Evolutionary conservation across 768 basidiomycete genomes (phyloP).

Genomic region (Mycena floridula): DNA sequence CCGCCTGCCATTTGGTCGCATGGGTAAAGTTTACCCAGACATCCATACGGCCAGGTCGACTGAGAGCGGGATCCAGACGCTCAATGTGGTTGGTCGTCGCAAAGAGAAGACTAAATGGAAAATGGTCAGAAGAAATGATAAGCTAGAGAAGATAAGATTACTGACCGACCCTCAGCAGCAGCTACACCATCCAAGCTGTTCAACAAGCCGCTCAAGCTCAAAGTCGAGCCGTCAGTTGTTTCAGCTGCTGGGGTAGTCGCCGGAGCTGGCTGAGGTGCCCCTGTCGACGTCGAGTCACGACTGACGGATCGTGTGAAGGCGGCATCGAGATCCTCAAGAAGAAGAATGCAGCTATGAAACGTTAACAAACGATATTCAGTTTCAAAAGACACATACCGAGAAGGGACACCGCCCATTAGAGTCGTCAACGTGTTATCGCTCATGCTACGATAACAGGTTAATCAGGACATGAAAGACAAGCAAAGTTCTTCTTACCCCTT

Average conservation of each 20-base stretch:
- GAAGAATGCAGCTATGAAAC: constrained; percentile 70
- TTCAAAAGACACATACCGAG: constrained; percentile 42
- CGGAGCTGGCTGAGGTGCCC: constrained; percentile 49
- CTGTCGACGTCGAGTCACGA: constrained; percentile 77
- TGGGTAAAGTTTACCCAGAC: constrained; percentile 91
- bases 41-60: constrained; percentile 86
- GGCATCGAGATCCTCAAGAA: constrained; percentile 91
- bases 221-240: constrained; percentile 65
- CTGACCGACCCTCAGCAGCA: constrained; percentile 80
- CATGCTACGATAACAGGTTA: constrained; percentile 49
- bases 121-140: background rate
- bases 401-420: constrained; percentile 84
- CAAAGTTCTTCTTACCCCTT: constrained; percentile 57
- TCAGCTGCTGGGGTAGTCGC: constrained; percentile 32
- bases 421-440: constrained; percentile 84
- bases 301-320: constrained; percentile 85
- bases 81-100: constrained; percentile 95
- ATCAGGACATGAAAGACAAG: constrained; percentile 6
- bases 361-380: constrained; percentile 9
- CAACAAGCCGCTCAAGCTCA: constrained; percentile 79
- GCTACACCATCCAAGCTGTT: constrained; percentile 86
- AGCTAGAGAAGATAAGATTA: constrained; percentile 8
- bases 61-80: constrained; percentile 83
- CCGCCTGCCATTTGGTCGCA: constrained; percentile 89
- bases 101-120: constrained; percentile 60